Conservation (phyloP, 2,329 filamentous ascomycete species). For the Neopestalotiopsis clavispora region DNA sequence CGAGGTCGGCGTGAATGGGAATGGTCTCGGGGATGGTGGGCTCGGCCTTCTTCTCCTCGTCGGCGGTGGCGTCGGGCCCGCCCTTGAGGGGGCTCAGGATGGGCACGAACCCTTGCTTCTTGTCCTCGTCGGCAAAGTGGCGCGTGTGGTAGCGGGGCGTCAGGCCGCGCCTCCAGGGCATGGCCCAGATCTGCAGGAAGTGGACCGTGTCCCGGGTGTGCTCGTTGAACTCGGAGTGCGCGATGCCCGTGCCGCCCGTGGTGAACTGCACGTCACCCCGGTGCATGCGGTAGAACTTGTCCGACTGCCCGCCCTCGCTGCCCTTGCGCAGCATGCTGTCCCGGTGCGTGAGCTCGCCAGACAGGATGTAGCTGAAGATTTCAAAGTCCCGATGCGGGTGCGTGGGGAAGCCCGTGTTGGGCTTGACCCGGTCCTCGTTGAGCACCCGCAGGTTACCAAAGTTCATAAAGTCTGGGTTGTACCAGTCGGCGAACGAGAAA, state of each 20-base stretch:
- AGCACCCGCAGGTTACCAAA: slow-evolving; percentile 83
- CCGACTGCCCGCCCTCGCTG: slow-evolving; percentile 60
- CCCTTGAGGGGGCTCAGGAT: slow-evolving; percentile 78
- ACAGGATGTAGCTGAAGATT: slow-evolving; percentile 89
- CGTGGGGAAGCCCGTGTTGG: slow-evolving; percentile 79
- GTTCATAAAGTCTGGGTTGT: slow-evolving; percentile 67
- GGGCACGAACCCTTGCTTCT: slow-evolving; percentile 71
- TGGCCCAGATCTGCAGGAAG: slow-evolving; percentile 88
- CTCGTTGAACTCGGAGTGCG: slow-evolving; percentile 85
- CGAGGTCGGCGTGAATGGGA: slow-evolving; percentile 82
- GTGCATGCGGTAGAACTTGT: slow-evolving; percentile 73
- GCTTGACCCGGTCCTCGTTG: slow-evolving; percentile 84
- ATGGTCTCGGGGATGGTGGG: slow-evolving; percentile 71
- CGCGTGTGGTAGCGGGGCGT: slow-evolving; percentile 78
- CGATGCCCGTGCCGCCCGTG: slow-evolving; percentile 80
- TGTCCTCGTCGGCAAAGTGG: slow-evolving; percentile 74
- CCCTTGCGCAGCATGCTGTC: slow-evolving; percentile 82
- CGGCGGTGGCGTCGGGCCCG: slow-evolving; percentile 63
- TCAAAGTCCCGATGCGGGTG: slow-evolving; percentile 87
- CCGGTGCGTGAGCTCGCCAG: slow-evolving; percentile 84
- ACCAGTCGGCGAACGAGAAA: slow-evolving; percentile 79
- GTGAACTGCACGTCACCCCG: slow-evolving; percentile 90
- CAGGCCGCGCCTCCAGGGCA: slow-evolving; percentile 76
- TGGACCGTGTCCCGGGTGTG: slow-evolving; percentile 73
- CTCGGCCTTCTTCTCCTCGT: slow-evolving; percentile 68